phyloP scores from a whole-genome alignment of 805 yeast species.

The Lachancea meyersii region DNA sequence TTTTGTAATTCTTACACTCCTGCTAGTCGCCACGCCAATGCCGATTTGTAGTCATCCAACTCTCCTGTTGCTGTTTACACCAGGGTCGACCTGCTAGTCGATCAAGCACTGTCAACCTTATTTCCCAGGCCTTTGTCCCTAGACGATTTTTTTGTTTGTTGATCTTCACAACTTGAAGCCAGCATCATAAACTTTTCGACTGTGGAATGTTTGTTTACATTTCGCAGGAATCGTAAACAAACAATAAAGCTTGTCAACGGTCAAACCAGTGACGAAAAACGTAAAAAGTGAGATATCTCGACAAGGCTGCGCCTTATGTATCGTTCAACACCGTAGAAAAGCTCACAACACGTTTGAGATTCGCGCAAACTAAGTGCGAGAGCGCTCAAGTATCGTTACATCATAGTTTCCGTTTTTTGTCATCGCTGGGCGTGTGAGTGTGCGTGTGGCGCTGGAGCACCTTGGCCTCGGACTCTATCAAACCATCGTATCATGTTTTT shows the following conservation, averaged over 20 bases:
- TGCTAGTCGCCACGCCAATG: too few species aligned
- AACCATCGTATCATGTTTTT: constrained; percentile 46
- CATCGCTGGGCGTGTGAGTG: neutral
- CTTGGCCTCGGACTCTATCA: constrained; percentile 28
- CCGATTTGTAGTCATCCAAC: too few species aligned
- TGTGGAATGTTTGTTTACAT: constrained; percentile 4
- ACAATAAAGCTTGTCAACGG: neutral
- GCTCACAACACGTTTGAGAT: too few species aligned
- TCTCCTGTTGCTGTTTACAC: too few species aligned
- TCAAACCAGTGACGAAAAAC: neutral
- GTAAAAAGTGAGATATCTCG: neutral
- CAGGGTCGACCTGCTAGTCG: too few species aligned
- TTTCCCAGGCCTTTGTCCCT: neutral
- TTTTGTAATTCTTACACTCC: too few species aligned
- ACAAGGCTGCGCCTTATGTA: neutral
- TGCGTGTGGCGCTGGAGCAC: neutral
- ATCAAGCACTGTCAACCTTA: too few species aligned
- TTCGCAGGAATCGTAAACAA: constrained; percentile 5
- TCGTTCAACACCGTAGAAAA: neutral
- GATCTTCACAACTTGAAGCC: neutral
- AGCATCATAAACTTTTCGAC: neutral
- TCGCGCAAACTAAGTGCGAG: too few species aligned
- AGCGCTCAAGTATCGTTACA: too few species aligned
- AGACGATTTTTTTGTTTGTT: neutral
- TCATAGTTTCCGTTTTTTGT: too few species aligned